Evolutionary conservation across 176 grass and related monocot genomes (phyloP), one percentile per base, ranked within the genome.

Genomic region (Pontederia paniculata): DNA sequence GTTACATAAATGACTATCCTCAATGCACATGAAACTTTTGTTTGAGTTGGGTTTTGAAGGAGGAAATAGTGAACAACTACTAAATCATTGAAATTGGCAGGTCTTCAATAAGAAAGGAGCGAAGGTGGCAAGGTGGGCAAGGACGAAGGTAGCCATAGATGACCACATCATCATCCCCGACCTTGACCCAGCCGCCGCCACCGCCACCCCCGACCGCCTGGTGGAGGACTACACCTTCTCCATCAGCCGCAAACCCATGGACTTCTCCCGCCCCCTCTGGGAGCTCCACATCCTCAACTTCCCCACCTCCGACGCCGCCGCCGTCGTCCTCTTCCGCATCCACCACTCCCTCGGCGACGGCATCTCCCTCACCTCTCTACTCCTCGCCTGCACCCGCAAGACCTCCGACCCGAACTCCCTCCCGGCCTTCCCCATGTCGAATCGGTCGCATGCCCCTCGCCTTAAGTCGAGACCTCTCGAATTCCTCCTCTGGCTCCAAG

Each of bases 281-380:
- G 93, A 97, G 64, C 11, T 97, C 71, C 93, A 97, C 80, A 1
- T 97, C 54, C 68, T 97, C 72, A 75, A 91, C 83, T 70, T 97
- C 65, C 80, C 83, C 19, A 88, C 86, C 57, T 81, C 82, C 42
- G 80, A 84, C 47, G 80, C 83, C 8, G 22, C 52, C 14, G 68
- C 80, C 43, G 57, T 65, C 41, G 70, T 69, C 22, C 69, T 70
- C 59, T 19, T 97, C 63, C 83, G 93, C 53, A 55, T 82, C 74
- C 83, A 97, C 80, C 86, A 97, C 62, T 97, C 93, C 54, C 80
- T 97, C 70, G 93, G 93, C 48, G 93, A 97, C 60, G 93, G 86
- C 80, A 60, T 74, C 65, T 97, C 93, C 54, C 74, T 97, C 60
- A 75, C 74, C 47, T 97, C 93, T 47, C 93, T 97, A 57, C 71